These are phyloP conservation scores for Salix koriyanagi DNA, from an alignment of 345 rosid species.

Conservation along the genomic window DNA sequence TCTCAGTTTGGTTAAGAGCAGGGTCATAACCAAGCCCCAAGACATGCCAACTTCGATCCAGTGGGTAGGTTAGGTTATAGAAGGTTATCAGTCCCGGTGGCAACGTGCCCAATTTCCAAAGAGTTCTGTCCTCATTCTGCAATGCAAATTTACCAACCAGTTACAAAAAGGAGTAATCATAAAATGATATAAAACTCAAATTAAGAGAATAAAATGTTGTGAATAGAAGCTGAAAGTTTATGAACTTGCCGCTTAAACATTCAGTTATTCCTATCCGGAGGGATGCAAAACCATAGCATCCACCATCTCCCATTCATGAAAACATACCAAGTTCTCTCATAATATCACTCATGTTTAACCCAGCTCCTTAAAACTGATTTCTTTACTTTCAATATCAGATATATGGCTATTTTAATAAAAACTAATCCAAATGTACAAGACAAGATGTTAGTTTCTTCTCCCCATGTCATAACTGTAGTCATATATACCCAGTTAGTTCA, in stretches of 20 bases:
- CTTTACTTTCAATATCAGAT: neutral
- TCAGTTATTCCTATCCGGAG: neutral
- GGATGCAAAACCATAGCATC: too few species aligned
- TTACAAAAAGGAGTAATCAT: neutral
- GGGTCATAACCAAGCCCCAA: slow-evolving; percentile 98
- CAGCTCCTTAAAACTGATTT: neutral
- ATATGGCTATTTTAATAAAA: neutral
- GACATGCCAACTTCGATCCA: slow-evolving; percentile 83
- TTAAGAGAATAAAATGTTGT: neutral
- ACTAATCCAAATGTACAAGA: neutral
- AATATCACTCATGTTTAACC: neutral
- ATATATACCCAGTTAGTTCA: neutral
- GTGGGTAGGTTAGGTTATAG: slow-evolving; percentile 77
- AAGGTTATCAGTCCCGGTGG: slow-evolving; percentile 96
- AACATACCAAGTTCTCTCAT: neutral
- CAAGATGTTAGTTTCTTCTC: neutral
- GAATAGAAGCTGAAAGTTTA: neutral
- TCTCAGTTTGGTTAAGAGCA: slow-evolving; percentile 86
- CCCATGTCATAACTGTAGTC: neutral
- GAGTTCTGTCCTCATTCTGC: slow-evolving; percentile 96
- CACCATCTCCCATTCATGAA: neutral
- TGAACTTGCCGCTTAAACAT: neutral
- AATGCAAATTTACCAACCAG: slow-evolving; percentile 19
- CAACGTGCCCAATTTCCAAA: slow-evolving; percentile 94
- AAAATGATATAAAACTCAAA: neutral